phyloP scores from a whole-genome alignment of 768 basidiomycete genomes.

The Saitozyma podzolica region DNA sequence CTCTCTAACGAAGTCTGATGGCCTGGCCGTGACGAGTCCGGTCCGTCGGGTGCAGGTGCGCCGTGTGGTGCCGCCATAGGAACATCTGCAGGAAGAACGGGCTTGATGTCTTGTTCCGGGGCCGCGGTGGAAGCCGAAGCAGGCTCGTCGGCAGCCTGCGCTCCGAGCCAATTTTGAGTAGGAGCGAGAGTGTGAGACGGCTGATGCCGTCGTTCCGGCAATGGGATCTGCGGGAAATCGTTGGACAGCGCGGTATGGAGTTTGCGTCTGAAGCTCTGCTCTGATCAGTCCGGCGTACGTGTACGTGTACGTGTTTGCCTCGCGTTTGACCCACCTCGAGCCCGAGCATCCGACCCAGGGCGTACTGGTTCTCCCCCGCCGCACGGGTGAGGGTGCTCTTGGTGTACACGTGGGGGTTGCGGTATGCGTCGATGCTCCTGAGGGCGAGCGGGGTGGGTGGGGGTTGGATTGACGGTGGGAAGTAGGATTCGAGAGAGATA shows the following conservation, averaged over 20 bases:
- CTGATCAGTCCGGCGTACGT: neutral
- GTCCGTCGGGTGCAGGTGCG: too few species aligned
- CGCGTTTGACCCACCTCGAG: slow-evolving; percentile 33
- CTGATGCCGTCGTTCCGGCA: slow-evolving; percentile 32
- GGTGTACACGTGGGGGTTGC: slow-evolving; percentile 42
- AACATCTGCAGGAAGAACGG: too few species aligned
- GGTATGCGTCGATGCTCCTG: slow-evolving; percentile 34
- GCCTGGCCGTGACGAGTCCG: too few species aligned
- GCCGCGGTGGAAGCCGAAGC: too few species aligned
- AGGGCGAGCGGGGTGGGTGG: neutral
- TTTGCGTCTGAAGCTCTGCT: slow-evolving; percentile 39
- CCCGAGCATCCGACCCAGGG: slow-evolving; percentile 37
- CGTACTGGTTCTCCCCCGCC: slow-evolving; percentile 44
- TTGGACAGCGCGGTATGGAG: slow-evolving; percentile 25
- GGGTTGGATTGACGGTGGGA: neutral
- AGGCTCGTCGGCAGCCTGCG: too few species aligned
- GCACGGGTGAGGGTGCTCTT: slow-evolving; percentile 35
- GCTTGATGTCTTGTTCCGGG: too few species aligned
- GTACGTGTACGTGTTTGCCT: neutral
- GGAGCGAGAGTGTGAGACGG: too few species aligned
- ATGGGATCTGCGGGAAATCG: slow-evolving; percentile 35
- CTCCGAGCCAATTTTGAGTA: too few species aligned
- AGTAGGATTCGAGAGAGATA: neutral
- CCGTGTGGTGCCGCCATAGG: too few species aligned
- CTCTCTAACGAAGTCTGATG: too few species aligned